phyloP scores from a whole-genome alignment of 768 basidiomycete species.

The Mrakia frigida region DNA sequence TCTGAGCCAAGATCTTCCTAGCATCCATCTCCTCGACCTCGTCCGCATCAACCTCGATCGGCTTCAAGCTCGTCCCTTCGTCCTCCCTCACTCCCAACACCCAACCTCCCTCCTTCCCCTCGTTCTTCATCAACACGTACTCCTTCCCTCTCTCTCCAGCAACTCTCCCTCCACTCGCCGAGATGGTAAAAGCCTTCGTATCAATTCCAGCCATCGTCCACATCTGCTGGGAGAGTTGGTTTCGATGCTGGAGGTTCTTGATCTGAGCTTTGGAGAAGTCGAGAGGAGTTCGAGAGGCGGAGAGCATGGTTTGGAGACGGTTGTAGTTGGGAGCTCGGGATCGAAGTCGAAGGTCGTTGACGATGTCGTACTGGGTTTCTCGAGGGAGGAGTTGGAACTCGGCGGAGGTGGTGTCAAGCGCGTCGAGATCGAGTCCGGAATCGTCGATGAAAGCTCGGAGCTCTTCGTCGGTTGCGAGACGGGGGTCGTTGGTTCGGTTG shows the following conservation, averaged over 20 bases:
- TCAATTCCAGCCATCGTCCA: conserved; percentile 30
- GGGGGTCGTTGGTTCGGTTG: conserved; percentile 67
- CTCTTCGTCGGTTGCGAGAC: conserved; percentile 94
- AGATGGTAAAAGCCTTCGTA: conserved; percentile 59
- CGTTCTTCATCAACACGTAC: conserved; percentile 91
- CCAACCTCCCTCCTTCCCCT: conserved; percentile 79
- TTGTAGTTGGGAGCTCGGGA: conserved; percentile 91
- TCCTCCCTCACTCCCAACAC: conserved; percentile 77
- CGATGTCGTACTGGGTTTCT: conserved; percentile 95
- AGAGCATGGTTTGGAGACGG: conserved; percentile 85
- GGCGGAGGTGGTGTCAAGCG: conserved; percentile 84
- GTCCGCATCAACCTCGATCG: conserved; percentile 51
- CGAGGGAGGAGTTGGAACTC: conserved; percentile 89
- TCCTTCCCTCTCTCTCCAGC: conserved; percentile 92
- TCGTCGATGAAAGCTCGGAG: conserved; percentile 87
- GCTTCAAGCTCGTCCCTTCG: conserved; percentile 73
- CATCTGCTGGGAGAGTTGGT: conserved; percentile 85
- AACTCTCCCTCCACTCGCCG: conserved; percentile 87
- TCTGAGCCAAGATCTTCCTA: not conserved
- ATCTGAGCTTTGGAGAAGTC: conserved; percentile 98
- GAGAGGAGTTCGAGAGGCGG: conserved; percentile 67
- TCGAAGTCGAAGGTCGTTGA: conserved; percentile 88
- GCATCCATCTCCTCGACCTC: conserved; percentile 20
- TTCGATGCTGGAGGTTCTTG: conserved; percentile 78
- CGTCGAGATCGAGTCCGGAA: conserved; percentile 62